phyloP scores from a whole-genome alignment of 352 stramenopile genomes.

The Thalassiosira ordinaria region DNA sequence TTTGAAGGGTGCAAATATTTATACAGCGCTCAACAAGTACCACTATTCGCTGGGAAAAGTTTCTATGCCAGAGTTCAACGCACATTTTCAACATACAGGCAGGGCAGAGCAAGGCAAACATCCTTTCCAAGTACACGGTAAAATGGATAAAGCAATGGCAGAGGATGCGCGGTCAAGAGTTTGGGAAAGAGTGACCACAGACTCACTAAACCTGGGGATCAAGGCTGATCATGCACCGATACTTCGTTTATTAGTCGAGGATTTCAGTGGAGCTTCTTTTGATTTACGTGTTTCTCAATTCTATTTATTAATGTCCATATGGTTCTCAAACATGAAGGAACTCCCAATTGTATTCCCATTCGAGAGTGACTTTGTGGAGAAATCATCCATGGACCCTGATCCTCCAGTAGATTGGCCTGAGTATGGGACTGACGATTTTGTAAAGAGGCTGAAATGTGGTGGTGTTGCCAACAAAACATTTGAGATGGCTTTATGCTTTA shows the following conservation, averaged over 20 bases:
- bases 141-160: conserved; percentile 29
- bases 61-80: conserved; percentile 44
- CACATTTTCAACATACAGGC: conserved; percentile 47
- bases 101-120: conserved; percentile 54
- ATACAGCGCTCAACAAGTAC: conserved; percentile 46
- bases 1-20: conserved; percentile 42
- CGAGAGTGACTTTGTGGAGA: conserved; percentile 53
- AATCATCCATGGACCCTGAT: conserved; percentile 42
- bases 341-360: conserved; percentile 82
- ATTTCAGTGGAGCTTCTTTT: conserved; percentile 57
- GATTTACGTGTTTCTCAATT: conserved; percentile 81
- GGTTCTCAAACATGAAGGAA: conserved; percentile 85
- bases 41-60: conserved; percentile 35
- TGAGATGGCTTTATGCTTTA: conserved; percentile 64
- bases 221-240: conserved; percentile 69
- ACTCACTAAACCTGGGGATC: conserved; percentile 62
- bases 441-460: conserved; percentile 46
- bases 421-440: conserved; percentile 69
- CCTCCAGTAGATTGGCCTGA: conserved; percentile 77
- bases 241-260: conserved; percentile 73
- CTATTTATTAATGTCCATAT: conserved; percentile 82
- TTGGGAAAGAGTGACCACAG: conserved; percentile 77
- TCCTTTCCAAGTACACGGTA: conserved; percentile 49
- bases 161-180: conserved; percentile 43
- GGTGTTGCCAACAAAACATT: conserved; percentile 27